phyloP scores from a whole-genome alignment of 2,329 filamentous ascomycete genomes.

The Alternaria hordeiaustralica region DNA sequence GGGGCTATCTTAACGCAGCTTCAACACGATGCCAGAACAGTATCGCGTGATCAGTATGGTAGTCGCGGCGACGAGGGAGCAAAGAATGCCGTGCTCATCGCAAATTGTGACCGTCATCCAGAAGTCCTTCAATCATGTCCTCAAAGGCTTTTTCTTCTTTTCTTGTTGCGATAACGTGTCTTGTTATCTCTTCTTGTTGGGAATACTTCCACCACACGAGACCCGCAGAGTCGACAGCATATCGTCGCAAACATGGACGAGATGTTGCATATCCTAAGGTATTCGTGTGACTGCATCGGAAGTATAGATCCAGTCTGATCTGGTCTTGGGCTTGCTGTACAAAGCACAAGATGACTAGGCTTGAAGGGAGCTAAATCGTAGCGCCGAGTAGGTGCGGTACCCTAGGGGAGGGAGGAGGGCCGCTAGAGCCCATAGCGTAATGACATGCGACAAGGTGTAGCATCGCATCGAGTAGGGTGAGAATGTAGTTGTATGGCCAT shows the following conservation, averaged over 20 bases:
- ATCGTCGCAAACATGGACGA: neutral
- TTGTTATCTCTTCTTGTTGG: slow-evolving; percentile 28
- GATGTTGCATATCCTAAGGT: neutral
- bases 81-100: neutral
- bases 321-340: slow-evolving; percentile 18
- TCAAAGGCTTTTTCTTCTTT: slow-evolving; percentile 23
- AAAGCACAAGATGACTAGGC: slow-evolving; percentile 40
- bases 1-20: neutral
- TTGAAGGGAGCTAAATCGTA: slow-evolving; percentile 33
- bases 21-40: neutral
- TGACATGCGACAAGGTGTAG: slow-evolving; percentile 3
- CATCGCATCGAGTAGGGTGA: slow-evolving; percentile 5
- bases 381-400: slow-evolving; percentile 27
- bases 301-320: slow-evolving; percentile 37
- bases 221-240: neutral
- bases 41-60: neutral
- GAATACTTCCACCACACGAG: neutral
- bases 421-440: slow-evolving; percentile 16
- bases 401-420: slow-evolving; percentile 31
- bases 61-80: neutral
- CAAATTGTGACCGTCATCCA: slow-evolving; percentile 7
- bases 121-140: slow-evolving; percentile 21
- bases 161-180: slow-evolving; percentile 11
- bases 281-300: neutral
- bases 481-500: slow-evolving; percentile 1